Evolutionary conservation across 78 protist species (phyloP), one percentile per base, ranked within the genome.

Genomic region (Dictyostelium capitatum): DNA sequence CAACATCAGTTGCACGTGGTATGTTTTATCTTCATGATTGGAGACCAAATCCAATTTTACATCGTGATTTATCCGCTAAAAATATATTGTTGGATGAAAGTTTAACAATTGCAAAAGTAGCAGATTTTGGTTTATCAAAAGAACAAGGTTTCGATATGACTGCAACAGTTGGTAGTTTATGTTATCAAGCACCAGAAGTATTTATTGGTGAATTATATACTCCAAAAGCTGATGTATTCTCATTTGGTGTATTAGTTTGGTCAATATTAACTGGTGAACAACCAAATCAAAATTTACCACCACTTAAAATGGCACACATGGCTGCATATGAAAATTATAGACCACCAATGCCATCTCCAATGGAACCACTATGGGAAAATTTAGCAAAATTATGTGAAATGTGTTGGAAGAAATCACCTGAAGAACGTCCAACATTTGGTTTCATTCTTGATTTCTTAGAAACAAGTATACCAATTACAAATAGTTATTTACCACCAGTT

Each of bases 31-130:
- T 95, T 17, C 97, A 95, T 89, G 95, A 90, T 50, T 75, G 84
- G 92, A 91, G 82, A 78, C 93, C 93, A 80, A 87, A 87, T 50
- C 93, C 93, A 19, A 90, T 95, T 10, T 83, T 95, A 6, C 94
- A 95, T 37, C 53, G 97, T 25, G 97, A 95, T 83, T 74, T 95
- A 19, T 85, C 90, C 17, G 89, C 97, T 32, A 91, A 95, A 64
- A 95, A 95, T 59, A 83, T 95, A 5, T 46, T 95, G 2, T 62
- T 95, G 28, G 95, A 84, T 74, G 96, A 81, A 32, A 70, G 80
- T 46, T 90, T 73, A 28, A 57, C 93, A 4, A 20, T 69, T 46
- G 90, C 92, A 4, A 80, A 83, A 37, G 93, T 95, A 1, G 83
- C 95, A 3, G 97, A 95, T 74, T 95, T 95, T 73, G 97, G 97